phyloP scores from a whole-genome alignment of 2,329 filamentous ascomycete species.

The Madurella mycetomatis region DNA sequence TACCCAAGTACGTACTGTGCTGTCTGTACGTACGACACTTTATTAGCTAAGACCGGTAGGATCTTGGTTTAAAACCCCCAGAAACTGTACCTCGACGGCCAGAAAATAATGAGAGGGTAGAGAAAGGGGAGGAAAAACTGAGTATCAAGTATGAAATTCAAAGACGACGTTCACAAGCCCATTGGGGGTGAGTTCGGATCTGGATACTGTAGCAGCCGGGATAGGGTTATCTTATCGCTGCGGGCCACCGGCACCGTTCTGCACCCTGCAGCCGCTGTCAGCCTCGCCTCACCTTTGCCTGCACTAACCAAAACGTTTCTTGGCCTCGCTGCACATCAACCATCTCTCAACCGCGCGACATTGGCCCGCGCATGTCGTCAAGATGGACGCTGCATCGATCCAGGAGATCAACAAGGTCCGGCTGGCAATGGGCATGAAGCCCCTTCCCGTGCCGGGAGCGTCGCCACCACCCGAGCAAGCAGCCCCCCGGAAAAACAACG shows the following conservation, averaged over 20 bases:
- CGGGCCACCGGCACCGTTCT: neutral
- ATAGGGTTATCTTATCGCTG: constrained; percentile 21
- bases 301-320: constrained; percentile 4
- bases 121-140: too few species aligned
- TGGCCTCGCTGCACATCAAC: constrained; percentile 1
- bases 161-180: too few species aligned
- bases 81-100: too few species aligned
- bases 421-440: constrained; percentile 82
- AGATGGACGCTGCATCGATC: constrained; percentile 68
- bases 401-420: constrained; percentile 94
- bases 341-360: neutral
- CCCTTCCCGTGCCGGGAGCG: constrained; percentile 75
- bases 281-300: constrained; percentile 8
- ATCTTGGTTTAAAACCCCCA: too few species aligned
- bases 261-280: neutral
- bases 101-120: too few species aligned
- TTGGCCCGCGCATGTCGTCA: constrained; percentile 18
- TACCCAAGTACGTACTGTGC: too few species aligned
- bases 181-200: too few species aligned
- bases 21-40: too few species aligned
- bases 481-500: constrained; percentile 44
- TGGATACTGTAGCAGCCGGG: neutral
- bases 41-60: too few species aligned
- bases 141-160: too few species aligned
- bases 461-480: constrained; percentile 36